Evolutionary conservation across 139 green algal species (phyloP), one percentile per base, ranked within the genome.

Genomic region (Mesostigma viride): DNA sequence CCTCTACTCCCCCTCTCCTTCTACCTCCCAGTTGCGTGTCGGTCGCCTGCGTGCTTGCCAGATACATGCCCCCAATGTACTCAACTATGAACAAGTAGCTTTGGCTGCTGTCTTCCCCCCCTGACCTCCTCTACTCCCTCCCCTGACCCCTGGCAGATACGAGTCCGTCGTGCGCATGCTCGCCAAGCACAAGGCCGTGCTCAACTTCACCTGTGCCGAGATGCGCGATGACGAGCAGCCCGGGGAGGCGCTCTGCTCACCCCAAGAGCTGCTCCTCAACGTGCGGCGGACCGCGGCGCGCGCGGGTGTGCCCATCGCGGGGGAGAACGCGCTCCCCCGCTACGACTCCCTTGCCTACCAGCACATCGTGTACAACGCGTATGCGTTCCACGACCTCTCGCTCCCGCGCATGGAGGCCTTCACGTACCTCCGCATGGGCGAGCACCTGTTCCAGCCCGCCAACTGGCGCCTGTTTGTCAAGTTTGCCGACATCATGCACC

Each of bases 211-310:
- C 6, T 96, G 90, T 65, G 91, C 95, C 31, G 91, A 97, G 84
- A 96, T 96, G 86, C 82, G 89, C 8, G 92, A 96, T 76, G 90
- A 87, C 65, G 90, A 96, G 80, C 90, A 96, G 72, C 89, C 90
- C 11, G 78, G 80, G 0, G 88, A 95, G 67, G 86, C 78, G 1
- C 76, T 77, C 33, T 95, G 88, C 76, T 36, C 80, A 59, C 90
- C 90, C 35, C 81, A 96, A 76, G 76, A 77, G 2, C 79, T 93
- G 66, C 74, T 95, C 20, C 40, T 51, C 11, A 51, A 51, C 11
- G 70, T 76, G 46, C 36, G 73, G 6, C 46, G 47, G 6, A 45
- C 70, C 20, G 70, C 70, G 3, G 73, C 65, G 62, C 65, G 72
- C 3, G 26, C 8, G 2, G 45, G 45, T 17, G 26, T 76, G 20